Evolutionary conservation across 2,329 filamentous ascomycete genomes (phyloP), one percentile per base, ranked within the genome.

Genomic region (Botrytis porri): DNA sequence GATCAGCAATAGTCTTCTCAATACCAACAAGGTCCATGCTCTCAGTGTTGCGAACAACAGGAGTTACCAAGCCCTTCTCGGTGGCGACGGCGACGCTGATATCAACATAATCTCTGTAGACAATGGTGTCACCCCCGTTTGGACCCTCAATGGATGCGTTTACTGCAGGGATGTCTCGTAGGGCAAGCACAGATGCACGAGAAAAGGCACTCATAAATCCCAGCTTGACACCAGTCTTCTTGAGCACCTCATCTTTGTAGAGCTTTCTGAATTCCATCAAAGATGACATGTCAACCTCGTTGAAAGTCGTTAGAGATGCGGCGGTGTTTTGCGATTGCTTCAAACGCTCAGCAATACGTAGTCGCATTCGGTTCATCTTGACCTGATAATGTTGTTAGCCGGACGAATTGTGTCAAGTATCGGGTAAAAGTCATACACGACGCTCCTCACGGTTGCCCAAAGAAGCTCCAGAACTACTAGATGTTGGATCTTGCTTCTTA

Each of bases 151-250:
- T 99, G 54, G 95, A 97, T 35, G 95, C 96, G 80, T 99, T 99
- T 79, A 98, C 93, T 2, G 91, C 92, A 20, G 95, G 96, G n/a
- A 98, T 86, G 76, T 98, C 95, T 80, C 92, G 93, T 93, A 98
- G 97, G 73, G 96, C 96, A 74, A 98, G 86, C 62, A 97, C 90
- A 79, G 90, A 93, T 65, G 96, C 96, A 76, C 92, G 93, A 6
- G 95, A 93, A 84, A 99, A 99, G 72, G 95, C 95, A 82, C 94
- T 96, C 95, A 99, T 98, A 86, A 98, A 99, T n/a, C 96, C 96
- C 71, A 99, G 91, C 87, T 98, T 99, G 73, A 98, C 92, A 62
- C 95, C 95, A 16, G 93, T 96, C 87, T 95, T 97, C 88, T 98
- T 97, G 73, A 98, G 86, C 35, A 98, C 86, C 74, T 97, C 95